These are phyloP conservation scores for Pleurotus citrinopileatus DNA, from an alignment of 768 basidiomycete species.

Conservation along the genomic window DNA sequence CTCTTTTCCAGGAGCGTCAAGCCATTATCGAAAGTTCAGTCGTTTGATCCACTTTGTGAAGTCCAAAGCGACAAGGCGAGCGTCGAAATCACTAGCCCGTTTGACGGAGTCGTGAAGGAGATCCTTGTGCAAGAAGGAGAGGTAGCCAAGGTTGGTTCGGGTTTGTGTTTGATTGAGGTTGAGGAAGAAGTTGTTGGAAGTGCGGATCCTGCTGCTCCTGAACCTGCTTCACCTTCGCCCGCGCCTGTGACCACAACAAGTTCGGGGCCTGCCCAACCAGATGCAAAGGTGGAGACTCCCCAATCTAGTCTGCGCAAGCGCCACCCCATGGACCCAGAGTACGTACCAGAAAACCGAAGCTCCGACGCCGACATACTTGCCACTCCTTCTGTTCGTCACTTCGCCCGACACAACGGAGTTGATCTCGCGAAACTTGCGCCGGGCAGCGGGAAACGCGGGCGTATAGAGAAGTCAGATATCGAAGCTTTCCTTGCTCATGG, in stretches of 20 bases:
- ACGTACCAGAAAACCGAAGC: conserved; percentile 14
- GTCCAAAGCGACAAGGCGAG: conserved; percentile 90
- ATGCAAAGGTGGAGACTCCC: conserved; percentile 3
- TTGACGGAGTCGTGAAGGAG: conserved; percentile 70
- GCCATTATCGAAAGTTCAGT: conserved; percentile 44
- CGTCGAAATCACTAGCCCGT: conserved; percentile 89
- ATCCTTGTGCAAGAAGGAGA: conserved; percentile 78
- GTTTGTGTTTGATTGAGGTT: conserved; percentile 79
- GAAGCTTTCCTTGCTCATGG: conserved; percentile 50
- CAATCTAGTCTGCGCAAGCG: conserved; percentile 24
- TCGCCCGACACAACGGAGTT: conserved; percentile 63
- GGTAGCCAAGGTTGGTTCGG: conserved; percentile 78
- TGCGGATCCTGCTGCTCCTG: conserved; percentile 17
- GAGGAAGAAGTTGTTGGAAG: conserved; percentile 48
- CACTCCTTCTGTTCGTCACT: conserved; percentile 75
- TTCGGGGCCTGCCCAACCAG: background rate
- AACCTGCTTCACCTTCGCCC: conserved; percentile 13
- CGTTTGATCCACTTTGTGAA: conserved; percentile 77
- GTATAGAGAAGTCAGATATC: conserved; percentile 74
- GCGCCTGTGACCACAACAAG: conserved; percentile 12
- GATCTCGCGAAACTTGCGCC: conserved; percentile 55
- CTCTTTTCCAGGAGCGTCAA: conserved; percentile 57
- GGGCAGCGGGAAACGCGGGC: conserved; percentile 72
- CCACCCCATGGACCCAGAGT: conserved; percentile 69
- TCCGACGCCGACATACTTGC: conserved; percentile 46